Percentiles rank a stretch among this genome's conserved stretches.
These are phyloP conservation scores for Umbelopsis vinacea DNA, from an alignment of 192 early-diverging fungal genomes.

Conservation along the genomic window DNA sequence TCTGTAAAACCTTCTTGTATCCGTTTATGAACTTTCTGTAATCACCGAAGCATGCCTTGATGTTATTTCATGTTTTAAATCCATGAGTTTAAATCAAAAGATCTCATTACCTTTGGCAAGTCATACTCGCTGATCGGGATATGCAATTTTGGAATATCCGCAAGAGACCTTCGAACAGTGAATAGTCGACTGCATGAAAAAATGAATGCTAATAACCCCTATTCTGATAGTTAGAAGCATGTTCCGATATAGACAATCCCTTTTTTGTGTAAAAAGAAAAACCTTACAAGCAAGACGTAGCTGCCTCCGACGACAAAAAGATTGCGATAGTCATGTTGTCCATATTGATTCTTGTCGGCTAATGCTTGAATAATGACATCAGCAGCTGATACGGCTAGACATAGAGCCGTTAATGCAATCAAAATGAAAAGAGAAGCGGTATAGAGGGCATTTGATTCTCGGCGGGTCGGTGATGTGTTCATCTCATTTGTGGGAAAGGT, in stretches of 20 bases:
- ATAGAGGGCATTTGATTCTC: constrained; percentile 26
- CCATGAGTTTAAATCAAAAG: too few species aligned
- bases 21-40: constrained; percentile 49
- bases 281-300: constrained; percentile 51
- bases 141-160: constrained; percentile 58
- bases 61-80: too few species aligned
- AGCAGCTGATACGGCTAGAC: constrained; percentile 54
- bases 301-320: constrained; percentile 52
- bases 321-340: constrained; percentile 48
- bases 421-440: constrained; percentile 39
- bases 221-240: neutral
- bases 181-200: constrained; percentile 55
- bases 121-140: constrained; percentile 51
- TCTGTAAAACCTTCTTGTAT: constrained; percentile 48
- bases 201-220: constrained; percentile 52
- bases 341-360: constrained; percentile 33
- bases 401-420: constrained; percentile 40
- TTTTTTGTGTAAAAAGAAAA: neutral
- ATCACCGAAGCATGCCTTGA: neutral
- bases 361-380: constrained; percentile 61
- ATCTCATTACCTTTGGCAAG: constrained; percentile 48
- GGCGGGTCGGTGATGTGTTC: constrained; percentile 9
- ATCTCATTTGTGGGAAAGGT: constrained; percentile 1
- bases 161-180: constrained; percentile 48
- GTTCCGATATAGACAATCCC: neutral